These are phyloP conservation scores for Eucalyptus pauciflora DNA, from an alignment of 345 rosid species.

Conservation along the genomic window DNA sequence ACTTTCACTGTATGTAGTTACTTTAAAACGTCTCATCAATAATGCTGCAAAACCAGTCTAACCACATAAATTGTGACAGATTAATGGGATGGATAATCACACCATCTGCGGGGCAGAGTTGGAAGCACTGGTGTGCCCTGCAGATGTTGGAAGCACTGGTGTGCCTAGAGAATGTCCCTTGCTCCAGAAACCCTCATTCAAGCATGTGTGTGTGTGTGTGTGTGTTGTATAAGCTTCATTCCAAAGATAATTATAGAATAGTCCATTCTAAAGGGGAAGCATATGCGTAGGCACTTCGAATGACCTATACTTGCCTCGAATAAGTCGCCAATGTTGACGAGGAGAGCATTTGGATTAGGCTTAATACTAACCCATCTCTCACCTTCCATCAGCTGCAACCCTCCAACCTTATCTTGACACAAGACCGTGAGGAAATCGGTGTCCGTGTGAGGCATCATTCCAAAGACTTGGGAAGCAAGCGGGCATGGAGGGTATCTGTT, in stretches of 20 bases:
- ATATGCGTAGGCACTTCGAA: background rate
- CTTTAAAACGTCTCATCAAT: background rate
- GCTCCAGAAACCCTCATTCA: background rate
- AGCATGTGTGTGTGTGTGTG: background rate
- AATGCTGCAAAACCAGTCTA: background rate
- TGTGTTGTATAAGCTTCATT: background rate
- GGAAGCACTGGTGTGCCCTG: background rate
- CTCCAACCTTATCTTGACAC: slow-evolving; percentile 53
- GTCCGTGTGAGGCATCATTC: slow-evolving; percentile 78
- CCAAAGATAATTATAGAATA: background rate
- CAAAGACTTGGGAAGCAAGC: slow-evolving; percentile 28
- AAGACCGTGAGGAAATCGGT: slow-evolving; percentile 52
- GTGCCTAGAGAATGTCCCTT: background rate
- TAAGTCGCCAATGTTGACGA: slow-evolving; percentile 66
- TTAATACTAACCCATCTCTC: slow-evolving; percentile 48
- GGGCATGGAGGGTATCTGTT: slow-evolving; percentile 76
- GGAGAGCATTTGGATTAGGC: slow-evolving; percentile 47
- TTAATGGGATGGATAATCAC: background rate
- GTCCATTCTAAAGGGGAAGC: background rate
- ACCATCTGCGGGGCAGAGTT: background rate
- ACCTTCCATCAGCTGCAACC: slow-evolving; percentile 44
- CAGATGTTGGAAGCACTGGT: background rate
- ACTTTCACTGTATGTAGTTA: background rate
- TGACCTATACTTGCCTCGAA: slow-evolving; percentile 38
- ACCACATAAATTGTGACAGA: background rate